These are phyloP conservation scores for Boletus rufocinnamomeus DNA, from an alignment of 768 basidiomycete species.

Conservation along the genomic window DNA sequence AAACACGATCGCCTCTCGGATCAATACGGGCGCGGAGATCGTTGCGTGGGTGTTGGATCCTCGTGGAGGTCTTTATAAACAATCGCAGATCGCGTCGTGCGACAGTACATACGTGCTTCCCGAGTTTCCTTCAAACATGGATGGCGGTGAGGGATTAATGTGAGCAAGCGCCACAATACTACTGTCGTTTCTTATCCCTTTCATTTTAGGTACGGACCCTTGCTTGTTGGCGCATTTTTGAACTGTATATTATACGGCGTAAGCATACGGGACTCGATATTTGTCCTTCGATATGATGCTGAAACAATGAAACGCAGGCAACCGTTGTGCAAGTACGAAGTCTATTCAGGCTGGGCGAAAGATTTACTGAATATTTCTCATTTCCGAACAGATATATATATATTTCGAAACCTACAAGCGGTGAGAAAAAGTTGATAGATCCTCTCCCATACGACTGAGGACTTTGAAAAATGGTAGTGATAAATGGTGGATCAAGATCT, in stretches of 20 bases:
- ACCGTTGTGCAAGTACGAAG: conserved; percentile 16
- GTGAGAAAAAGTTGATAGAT: no score
- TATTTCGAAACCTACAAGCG: conserved; percentile 46
- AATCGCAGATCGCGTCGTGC: not conserved
- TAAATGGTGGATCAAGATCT: conserved; percentile 44
- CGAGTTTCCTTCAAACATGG: not conserved
- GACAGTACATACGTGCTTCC: not conserved
- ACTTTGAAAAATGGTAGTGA: conserved; percentile 36
- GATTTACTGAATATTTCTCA: not conserved
- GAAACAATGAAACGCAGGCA: conserved; percentile 3
- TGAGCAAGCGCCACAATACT: not conserved
- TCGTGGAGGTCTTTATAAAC: no score
- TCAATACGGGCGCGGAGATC: no score
- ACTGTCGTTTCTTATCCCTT: conserved; percentile 38
- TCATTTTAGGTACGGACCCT: conserved; percentile 35
- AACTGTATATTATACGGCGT: conserved; percentile 24
- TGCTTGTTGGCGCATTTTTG: conserved; percentile 13
- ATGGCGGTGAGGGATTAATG: not conserved
- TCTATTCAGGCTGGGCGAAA: not conserved
- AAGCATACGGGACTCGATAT: not conserved
- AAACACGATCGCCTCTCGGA: not conserved
- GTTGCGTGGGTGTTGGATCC: no score
- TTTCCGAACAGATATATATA: conserved; percentile 42
- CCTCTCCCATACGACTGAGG: not conserved
- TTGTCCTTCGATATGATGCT: not conserved